Conservation (phyloP, 805 yeast species). For the Candida koratica region DNA sequence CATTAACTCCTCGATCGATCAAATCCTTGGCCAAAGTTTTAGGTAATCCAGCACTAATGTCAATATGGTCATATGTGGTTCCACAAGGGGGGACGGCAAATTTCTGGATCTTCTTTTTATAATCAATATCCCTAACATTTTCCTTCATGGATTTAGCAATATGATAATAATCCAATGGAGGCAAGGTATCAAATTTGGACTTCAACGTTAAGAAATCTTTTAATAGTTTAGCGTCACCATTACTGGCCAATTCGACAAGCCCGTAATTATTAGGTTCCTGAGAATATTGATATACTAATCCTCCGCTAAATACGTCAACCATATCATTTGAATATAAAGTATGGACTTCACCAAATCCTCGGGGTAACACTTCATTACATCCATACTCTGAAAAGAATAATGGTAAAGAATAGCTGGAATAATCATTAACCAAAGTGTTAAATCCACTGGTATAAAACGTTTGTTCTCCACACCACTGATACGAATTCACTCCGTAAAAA, state of each 20-base stretch:
- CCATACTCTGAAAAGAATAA: constrained; percentile 85
- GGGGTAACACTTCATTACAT: constrained; percentile 77
- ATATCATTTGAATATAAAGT: constrained; percentile 67
- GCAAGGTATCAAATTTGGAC: constrained; percentile 39
- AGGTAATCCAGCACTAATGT: constrained; percentile 45
- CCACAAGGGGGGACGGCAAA: constrained; percentile 29
- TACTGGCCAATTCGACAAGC: constrained; percentile 47
- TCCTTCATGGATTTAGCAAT: constrained; percentile 23
- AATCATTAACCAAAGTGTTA: constrained; percentile 63
- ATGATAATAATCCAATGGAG: constrained; percentile 21
- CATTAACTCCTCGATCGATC: constrained; percentile 48
- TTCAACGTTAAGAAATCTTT: constrained; percentile 44
- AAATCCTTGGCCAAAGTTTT: constrained; percentile 38
- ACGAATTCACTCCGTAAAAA: constrained; percentile 76
- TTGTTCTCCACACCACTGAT: constrained; percentile 87
- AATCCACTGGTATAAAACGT: constrained; percentile 75
- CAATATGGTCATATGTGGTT: constrained; percentile 30
- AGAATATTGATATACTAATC: constrained; percentile 74
- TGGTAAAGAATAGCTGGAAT: constrained; percentile 65
- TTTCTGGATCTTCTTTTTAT: constrained; percentile 17
- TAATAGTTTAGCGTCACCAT: constrained; percentile 42
- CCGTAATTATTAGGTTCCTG: constrained; percentile 82
- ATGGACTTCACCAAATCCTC: constrained; percentile 71
- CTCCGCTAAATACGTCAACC: constrained; percentile 74
- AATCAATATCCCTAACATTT: constrained; percentile 22